Base-by-base conservation (phyloP, 768 basidiomycete species). In the Pleurotus eryngii region DNA sequence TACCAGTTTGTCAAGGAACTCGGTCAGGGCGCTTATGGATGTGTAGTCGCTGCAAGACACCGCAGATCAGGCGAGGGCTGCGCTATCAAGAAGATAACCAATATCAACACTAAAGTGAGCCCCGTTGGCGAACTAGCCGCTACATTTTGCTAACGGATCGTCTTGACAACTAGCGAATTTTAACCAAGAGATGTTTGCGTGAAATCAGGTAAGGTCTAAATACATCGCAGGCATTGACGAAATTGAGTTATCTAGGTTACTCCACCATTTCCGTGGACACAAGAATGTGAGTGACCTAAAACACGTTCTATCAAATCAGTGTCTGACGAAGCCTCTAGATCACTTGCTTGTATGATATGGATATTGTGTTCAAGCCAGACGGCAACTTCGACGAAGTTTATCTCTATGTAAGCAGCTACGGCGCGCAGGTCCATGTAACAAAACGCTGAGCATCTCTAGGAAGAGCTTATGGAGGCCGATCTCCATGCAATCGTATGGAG, bases 381-480 rank as follows among this genome's bases (percentile, higher is more conserved):
- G 90, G 91, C 62, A 90, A 92, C 69, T 99, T 98, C 67, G 92
- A 95, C 71, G 96, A 98, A 74, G 95, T 99, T 15, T 98, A 92
- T 71, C 86, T 92, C 67, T 92, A 94, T 64, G 90, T 92, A 61
- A 61, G 87, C 76, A 40, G 12, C 9, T 11, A 9, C 3, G 49
- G 30, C 4, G n/a, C 30, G 12, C n/a, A 45, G 5, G 4, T 11
- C 17, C 55, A 7, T 43, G 57, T 46, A 22, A 55, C 38, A 20
- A 9, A 37, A 48, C 15, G 54, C 26, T n/a, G 14, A 45, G n/a
- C 22, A 43, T 45, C 15, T 50, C 56, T 72, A 98, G 90, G 95
- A 98, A 76, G 97, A 99, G 71, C 85, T 98, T 63, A 99, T 98
- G 97, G 97, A 99, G 70, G 97, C 97, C 56, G 97, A 99, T 83